A percentile compares a stretch with the other conserved stretches of the same genome.
Evolutionary conservation across 352 stramenopile genomes (phyloP).

Genomic region (Phytophthora boehmeriae): DNA sequence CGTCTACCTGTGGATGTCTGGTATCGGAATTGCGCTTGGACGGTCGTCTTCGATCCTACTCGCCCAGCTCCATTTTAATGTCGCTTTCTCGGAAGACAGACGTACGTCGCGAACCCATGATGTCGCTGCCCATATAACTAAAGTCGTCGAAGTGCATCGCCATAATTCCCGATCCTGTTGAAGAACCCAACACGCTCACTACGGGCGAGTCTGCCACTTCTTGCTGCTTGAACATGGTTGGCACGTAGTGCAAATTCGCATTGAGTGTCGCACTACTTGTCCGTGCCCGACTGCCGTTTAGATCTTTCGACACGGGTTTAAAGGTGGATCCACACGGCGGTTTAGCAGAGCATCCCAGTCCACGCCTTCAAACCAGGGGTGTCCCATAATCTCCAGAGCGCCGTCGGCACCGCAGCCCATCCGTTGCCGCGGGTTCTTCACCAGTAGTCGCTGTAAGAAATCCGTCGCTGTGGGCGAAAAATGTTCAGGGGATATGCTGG

Average conservation of each 20-base stretch:
- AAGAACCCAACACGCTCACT: slow-evolving; percentile 49
- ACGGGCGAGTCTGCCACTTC: slow-evolving; percentile 84
- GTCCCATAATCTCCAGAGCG: slow-evolving; percentile 80
- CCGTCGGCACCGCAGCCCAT: slow-evolving; percentile 69
- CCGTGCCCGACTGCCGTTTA: slow-evolving; percentile 36
- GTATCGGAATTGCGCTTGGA: slow-evolving; percentile 7
- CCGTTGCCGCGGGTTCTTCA: slow-evolving; percentile 74
- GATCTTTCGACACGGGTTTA: slow-evolving; percentile 58
- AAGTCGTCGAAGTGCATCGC: slow-evolving; percentile 90
- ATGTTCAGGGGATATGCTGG: slow-evolving; percentile 56
- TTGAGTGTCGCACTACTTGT: slow-evolving; percentile 60
- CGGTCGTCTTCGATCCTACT: slow-evolving; percentile 30
- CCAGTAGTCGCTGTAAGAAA: slow-evolving; percentile 69
- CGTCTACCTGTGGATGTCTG: slow-evolving; percentile 7
- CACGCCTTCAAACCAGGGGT: slow-evolving; percentile 78
- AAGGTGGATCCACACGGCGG: slow-evolving; percentile 68
- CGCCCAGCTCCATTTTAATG: slow-evolving; percentile 84
- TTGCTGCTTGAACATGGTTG: slow-evolving; percentile 82
- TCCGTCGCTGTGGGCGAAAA: slow-evolving; percentile 74
- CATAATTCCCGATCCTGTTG: slow-evolving; percentile 55
- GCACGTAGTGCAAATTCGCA: slow-evolving; percentile 78
- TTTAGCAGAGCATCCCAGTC: slow-evolving; percentile 82
- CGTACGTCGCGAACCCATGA: slow-evolving; percentile 82
- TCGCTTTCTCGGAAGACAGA: slow-evolving; percentile 86
- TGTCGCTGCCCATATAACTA: slow-evolving; percentile 88